A percentile compares a stretch with the other conserved stretches of the same genome.
phyloP scores from a whole-genome alignment of 352 stramenopile genomes.

The Aphanomyces cochlioides region DNA sequence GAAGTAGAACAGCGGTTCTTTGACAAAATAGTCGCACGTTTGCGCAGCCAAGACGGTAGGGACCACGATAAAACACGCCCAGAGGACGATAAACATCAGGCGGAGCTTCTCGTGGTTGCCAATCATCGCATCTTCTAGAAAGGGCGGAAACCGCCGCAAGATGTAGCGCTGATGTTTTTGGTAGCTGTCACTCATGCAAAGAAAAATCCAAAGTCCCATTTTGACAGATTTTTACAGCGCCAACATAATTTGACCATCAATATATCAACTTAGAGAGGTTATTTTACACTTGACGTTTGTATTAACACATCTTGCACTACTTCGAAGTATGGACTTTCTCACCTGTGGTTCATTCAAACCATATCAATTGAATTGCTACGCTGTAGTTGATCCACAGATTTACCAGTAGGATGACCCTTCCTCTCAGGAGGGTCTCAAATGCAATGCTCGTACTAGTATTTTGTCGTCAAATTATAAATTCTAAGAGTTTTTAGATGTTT shows the following conservation, averaged over 20 bases:
- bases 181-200: conserved; percentile 31
- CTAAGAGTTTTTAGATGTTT: too few relatives aligned
- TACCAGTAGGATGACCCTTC: too few relatives aligned
- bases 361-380: too few relatives aligned
- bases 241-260: not conserved
- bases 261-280: conserved; percentile 19
- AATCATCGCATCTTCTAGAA: conserved; percentile 54
- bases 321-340: too few relatives aligned
- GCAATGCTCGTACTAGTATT: too few relatives aligned
- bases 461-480: too few relatives aligned
- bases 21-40: conserved; percentile 51
- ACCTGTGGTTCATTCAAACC: too few relatives aligned
- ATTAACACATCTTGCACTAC: too few relatives aligned
- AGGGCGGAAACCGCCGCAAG: conserved; percentile 65
- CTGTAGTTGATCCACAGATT: too few relatives aligned
- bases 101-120: conserved; percentile 51
- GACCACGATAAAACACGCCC: conserved; percentile 52
- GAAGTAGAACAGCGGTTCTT: conserved; percentile 61
- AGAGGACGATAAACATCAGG: conserved; percentile 49
- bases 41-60: conserved; percentile 48
- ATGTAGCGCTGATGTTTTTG: conserved; percentile 66
- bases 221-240: not conserved
- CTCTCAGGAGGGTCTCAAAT: too few relatives aligned
- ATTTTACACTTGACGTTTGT: too few relatives aligned
- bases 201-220: not conserved